Conservation (phyloP, 2,329 filamentous ascomycete species). For the Ophiocordyceps robertsii region DNA sequence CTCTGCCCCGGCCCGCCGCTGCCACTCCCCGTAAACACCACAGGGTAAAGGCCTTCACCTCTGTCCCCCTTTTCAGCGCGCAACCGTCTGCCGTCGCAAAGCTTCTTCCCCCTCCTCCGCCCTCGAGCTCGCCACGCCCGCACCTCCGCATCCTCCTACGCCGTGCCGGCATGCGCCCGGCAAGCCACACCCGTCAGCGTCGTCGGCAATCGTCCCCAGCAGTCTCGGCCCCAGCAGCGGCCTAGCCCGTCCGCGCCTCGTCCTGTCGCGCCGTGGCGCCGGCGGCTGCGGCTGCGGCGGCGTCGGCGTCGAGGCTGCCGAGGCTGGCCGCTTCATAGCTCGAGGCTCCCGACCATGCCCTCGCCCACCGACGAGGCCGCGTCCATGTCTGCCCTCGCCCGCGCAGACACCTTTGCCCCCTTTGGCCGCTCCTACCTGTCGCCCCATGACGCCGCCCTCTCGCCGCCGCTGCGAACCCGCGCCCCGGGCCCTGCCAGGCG, state of each 20-base stretch:
- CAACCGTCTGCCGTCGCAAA: too few relatives aligned
- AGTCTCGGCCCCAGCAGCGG: neutral
- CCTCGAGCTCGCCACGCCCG: too few relatives aligned
- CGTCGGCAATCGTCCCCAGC: neutral
- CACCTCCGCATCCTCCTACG: too few relatives aligned
- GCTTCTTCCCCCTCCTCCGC: too few relatives aligned
- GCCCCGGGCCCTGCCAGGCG: slow-evolving; percentile 23
- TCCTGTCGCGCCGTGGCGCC: neutral
- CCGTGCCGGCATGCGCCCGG: too few relatives aligned
- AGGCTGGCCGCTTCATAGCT: neutral
- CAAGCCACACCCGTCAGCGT: too few relatives aligned
- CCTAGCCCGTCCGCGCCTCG: neutral
- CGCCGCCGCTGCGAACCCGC: slow-evolving; percentile 32
- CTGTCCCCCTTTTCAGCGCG: too few relatives aligned
- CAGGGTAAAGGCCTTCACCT: too few relatives aligned
- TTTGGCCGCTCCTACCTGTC: slow-evolving; percentile 56
- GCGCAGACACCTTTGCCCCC: slow-evolving; percentile 14
- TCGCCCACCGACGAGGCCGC: slow-evolving; percentile 23
- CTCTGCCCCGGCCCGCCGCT: too few relatives aligned
- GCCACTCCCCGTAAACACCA: too few relatives aligned
- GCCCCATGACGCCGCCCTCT: slow-evolving; percentile 72
- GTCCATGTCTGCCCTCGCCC: slow-evolving; percentile 17
- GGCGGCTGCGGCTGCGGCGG: neutral
- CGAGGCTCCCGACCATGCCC: slow-evolving; percentile 11
- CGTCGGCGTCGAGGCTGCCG: neutral